Base-by-base conservation (phyloP, 208 protist species). In the Entamoeba dispar region DNA sequence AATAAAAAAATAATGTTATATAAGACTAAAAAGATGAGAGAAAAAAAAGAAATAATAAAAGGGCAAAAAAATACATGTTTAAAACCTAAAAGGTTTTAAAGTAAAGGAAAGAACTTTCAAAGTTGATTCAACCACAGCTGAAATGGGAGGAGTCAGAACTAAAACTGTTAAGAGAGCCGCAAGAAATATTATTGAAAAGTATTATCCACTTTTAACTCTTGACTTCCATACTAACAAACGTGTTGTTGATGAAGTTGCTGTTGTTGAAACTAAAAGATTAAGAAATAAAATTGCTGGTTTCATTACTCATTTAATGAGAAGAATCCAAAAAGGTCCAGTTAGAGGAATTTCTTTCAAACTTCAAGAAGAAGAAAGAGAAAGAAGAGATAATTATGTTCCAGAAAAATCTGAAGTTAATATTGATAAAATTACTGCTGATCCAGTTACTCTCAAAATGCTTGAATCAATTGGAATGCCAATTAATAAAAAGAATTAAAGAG, bases 171-270 rank as follows among this genome's bases (percentile, higher is more conserved):
- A 99, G 97, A 98, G 98, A 95, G 98, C 99, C 50, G 97, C 98
- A 27, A 97, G 97, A 94, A 96, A 98, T 94, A 96, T 99, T 94
- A 98, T 99, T 95, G 99, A 99, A 97, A 99, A 99, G 97, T 99
- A 99, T 96, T 99, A 99, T 97, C 96, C 97, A 91, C 96, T 97
- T 94, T 97, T 99, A 93, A 99, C 97, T 94, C 94, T 96, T 91
- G 98, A 99, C 96, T 99, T 99, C 97, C 97, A 99, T 94, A 98
- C 97, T 95, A 99, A 99, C 98, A 99, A 99, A 97, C 94, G 95
- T 47, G 93, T 97, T 55, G 94, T 97, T 91, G 92, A 92, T 17
- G 95, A 99, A 94, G 97, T 99, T 55, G 98, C 98, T 91, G 97
- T 97, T 93, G 98, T 99, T 92, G 97, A 97, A 93, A 98, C 98